Evolutionary conservation across 2,329 filamentous ascomycete genomes (phyloP), one percentile per base, ranked within the genome.

Genomic region (Talaromyces sp.): DNA sequence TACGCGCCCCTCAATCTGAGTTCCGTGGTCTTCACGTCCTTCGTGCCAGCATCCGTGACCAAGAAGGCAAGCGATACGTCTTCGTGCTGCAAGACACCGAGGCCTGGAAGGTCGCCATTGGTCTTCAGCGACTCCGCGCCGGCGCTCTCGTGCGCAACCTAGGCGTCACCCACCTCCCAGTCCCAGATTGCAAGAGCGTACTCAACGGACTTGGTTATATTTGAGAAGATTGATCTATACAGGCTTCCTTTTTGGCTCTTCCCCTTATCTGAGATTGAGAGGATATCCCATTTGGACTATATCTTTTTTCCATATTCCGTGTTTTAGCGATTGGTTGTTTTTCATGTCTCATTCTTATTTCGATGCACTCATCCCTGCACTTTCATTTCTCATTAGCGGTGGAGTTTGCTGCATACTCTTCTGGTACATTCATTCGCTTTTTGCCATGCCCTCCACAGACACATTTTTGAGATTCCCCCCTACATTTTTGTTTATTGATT

Each of bases 31-130:
- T 80, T 33, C 81, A 85, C 60, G 72, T 86, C 48, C 75, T 87
- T 50, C 77, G 84, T 47, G 83, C 82, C 13, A 82, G 75, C 43
- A 71, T 84, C 43, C 77, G 83, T 52, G 84, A 86, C 62, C 74
- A 79, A 47, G 83, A 86, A 61, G 81, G 82, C 55, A 85, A 83
- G 63, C 78, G 77, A 60, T 86, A 85, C 62, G 79, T 85, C 58
- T 86, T 86, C 61, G 75, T 87, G 17, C 68, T 87, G 47, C 76
- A 80, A 39, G 78, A 84, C 51, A 76, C 72, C 14, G 84, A 87
- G 65, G 82, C 79, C 33, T 86, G 83, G 82, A 87, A 87, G 67
- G 79, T 86, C 17, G 81, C 80, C 1, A 71, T 82, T 36, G 84
- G 84, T 1, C 68, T 87, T 39, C 77, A 83, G 65, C 74, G 80